Base-by-base conservation (phyloP, 1,284 basidiomycete genomes). In the Pyrrhoderma lamaoense region DNA sequence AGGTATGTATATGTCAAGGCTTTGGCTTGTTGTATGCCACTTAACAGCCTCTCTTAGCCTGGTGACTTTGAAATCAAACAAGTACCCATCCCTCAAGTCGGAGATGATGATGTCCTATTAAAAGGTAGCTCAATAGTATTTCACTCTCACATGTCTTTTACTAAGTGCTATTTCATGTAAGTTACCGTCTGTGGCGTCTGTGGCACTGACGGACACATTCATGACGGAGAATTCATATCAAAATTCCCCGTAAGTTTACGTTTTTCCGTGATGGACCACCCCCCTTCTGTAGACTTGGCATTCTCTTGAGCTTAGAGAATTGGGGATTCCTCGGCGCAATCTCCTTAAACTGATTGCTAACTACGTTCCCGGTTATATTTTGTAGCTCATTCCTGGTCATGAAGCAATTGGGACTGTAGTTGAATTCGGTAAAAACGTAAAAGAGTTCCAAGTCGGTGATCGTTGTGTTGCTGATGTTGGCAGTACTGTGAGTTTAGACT, bases 71-170 rank as follows among this genome's bases (percentile, higher is more conserved):
- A 77, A 50, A 72, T 88, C 57, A 77, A 76, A 56, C 67, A 75
- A 25, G 77, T 82, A 1, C 75, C 81, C 13, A 74, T 87, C 42
- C 84, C 85, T 4, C 60, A 76, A 58, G 72, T 80, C 49, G 70
- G 68, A 47, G 77, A 82, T 55, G 75, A 84, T 56, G 81, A 89
- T 56, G 74, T 89, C 35, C 70, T 88, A 27, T 70, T 89, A 56
- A 86, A 87, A 75, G 80, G 80, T 81, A 38, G 11, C 61, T n/a
- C n/a, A n/a, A n/a, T n/a, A n/a, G n/a, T n/a, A n/a, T n/a, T n/a
- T n/a, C n/a, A n/a, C 45, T 13, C 21, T 19, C 19, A 36, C 11
- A 35, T 50, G 36, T 39, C 22, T 11, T 35, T 14, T 27, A n/a
- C 22, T 45, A 16, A 37, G 39, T 25, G 21, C n/a, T 22, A 27